Evolutionary conservation across 257 asterid genomes (phyloP).

Genomic region (Schizonepeta tenuifolia): DNA sequence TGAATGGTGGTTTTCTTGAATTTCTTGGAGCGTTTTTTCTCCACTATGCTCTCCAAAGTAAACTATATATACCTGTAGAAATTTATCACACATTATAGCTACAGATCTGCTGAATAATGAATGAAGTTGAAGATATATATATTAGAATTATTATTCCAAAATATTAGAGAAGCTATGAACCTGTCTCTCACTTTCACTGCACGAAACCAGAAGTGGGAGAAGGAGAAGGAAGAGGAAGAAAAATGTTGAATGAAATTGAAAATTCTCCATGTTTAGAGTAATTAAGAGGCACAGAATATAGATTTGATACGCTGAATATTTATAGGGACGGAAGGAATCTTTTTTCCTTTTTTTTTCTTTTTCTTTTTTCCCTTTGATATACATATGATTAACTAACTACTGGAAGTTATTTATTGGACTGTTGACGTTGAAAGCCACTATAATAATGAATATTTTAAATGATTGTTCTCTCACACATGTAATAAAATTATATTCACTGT

Average conservation of each 20-base stretch:
- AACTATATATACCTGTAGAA: slow-evolving; percentile 68
- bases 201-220: slow-evolving; percentile 58
- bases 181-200: slow-evolving; percentile 50
- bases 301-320: slow-evolving; percentile 38
- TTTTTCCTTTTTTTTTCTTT: not conserved
- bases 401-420: slow-evolving; percentile 8
- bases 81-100: not conserved
- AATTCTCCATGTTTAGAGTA: slow-evolving; percentile 43
- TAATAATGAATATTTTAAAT: not conserved
- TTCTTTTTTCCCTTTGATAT: not conserved
- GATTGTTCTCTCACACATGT: not conserved
- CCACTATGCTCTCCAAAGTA: slow-evolving; percentile 77
- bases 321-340: slow-evolving; percentile 44
- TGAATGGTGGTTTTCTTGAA: slow-evolving; percentile 65
- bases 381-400: not conserved
- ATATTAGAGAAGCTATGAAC: slow-evolving; percentile 33
- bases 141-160: not conserved
- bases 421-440: slow-evolving; percentile 1
- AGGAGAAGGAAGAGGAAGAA: slow-evolving; percentile 45
- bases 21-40: slow-evolving; percentile 56
- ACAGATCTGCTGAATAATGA: not conserved
- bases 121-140: not conserved
- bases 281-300: slow-evolving; percentile 21
- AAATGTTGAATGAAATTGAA: slow-evolving; percentile 24
- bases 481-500: not conserved